A percentile compares a stretch with the other conserved stretches of the same genome.
phyloP scores from a whole-genome alignment of 257 asterid genomes.

The Mitragyna speciosa region DNA sequence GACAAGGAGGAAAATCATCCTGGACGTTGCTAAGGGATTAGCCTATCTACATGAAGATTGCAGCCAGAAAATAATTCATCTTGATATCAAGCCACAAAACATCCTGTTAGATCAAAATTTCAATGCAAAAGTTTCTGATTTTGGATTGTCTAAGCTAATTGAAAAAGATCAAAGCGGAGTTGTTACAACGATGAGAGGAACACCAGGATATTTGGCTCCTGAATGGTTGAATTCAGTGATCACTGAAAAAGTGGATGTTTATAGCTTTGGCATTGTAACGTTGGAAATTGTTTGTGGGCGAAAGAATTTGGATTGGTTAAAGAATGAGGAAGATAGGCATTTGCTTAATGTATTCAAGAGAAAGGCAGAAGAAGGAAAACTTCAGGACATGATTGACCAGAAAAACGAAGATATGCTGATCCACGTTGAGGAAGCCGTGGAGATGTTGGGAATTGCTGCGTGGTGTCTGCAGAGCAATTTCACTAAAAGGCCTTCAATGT shows the following conservation, averaged over 20 bases:
- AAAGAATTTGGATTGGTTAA: constrained; percentile 4
- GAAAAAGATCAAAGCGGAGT: no score
- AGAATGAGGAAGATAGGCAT: constrained; percentile 5
- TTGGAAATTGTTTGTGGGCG: no score
- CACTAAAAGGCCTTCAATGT: constrained; percentile 26
- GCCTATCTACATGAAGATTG: constrained; percentile 27
- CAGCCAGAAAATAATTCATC: constrained; percentile 24
- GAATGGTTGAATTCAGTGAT: no score
- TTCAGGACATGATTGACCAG: constrained; percentile 18
- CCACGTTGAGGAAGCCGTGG: constrained; percentile 8
- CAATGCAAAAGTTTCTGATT: no score
- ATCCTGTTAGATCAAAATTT: no score
- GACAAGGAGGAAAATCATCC: constrained; percentile 11
- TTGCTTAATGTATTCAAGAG: constrained; percentile 17
- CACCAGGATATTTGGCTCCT: no score
- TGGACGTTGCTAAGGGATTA: constrained; percentile 28
- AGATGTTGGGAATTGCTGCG: not conserved
- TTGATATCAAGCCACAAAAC: constrained; percentile 30
- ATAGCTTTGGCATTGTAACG: no score
- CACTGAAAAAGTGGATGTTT: no score
- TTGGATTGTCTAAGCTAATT: no score
- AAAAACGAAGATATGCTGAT: constrained; percentile 14
- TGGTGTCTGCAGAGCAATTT: constrained; percentile 29
- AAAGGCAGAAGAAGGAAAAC: constrained; percentile 13
- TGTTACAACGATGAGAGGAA: no score